Evolutionary conservation across 2,329 filamentous ascomycete species (phyloP).

Genomic region (Falciphora oryzae): DNA sequence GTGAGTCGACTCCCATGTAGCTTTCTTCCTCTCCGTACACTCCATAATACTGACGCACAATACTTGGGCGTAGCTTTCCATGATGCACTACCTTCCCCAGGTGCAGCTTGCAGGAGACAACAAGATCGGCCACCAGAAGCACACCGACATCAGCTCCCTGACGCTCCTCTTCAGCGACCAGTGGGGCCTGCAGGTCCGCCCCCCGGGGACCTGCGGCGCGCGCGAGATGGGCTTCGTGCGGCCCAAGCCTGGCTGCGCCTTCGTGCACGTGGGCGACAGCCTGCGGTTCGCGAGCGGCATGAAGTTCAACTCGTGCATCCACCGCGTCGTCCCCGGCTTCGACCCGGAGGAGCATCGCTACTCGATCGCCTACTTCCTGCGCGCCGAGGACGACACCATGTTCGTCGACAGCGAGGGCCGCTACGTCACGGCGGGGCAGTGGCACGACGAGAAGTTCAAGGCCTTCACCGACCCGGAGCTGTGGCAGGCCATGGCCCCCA

Average conservation of each 20-base stretch:
- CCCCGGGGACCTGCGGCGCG: conserved; percentile 33
- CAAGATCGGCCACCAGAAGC: conserved; percentile 48
- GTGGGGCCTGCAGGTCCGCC: conserved; percentile 52
- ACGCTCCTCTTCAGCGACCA: conserved; percentile 51
- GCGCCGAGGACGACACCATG: conserved; percentile 50
- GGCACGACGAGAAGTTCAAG: conserved; percentile 51
- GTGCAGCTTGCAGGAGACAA: conserved; percentile 32
- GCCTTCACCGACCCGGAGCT: conserved; percentile 37
- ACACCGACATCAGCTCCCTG: conserved; percentile 51
- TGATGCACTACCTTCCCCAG: conserved; percentile 48
- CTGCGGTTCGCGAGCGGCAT: conserved; percentile 48
- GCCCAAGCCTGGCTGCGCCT: conserved; percentile 43
- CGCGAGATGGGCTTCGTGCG: conserved; percentile 47
- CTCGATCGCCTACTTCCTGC: conserved; percentile 53
- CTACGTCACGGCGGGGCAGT: conserved; percentile 46
- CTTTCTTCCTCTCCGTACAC: neutral
- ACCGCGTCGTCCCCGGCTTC: conserved; percentile 46
- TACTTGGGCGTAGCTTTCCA: conserved; percentile 29
- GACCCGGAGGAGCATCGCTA: conserved; percentile 48
- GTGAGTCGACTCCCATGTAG: neutral
- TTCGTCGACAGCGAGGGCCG: conserved; percentile 50
- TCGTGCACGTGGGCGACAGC: conserved; percentile 55
- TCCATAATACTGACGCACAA: neutral
- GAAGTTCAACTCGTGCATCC: conserved; percentile 51
- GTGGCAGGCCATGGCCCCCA: conserved; percentile 40